Evolutionary conservation across 208 protist genomes (phyloP), one percentile per base, ranked within the genome.

Genomic region (Leishmania aethiopica): DNA sequence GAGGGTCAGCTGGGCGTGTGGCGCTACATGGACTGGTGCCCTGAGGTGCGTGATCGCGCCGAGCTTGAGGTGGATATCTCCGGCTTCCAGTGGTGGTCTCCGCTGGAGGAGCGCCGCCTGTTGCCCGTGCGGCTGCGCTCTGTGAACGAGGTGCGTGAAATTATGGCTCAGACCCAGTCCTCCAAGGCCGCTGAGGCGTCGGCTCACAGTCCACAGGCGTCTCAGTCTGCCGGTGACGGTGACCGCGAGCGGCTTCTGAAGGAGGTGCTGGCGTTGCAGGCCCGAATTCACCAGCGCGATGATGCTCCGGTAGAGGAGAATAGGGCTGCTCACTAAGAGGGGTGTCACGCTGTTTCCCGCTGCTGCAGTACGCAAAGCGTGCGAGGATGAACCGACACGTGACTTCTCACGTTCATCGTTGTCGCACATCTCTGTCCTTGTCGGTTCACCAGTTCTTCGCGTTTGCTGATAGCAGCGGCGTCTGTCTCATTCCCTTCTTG

Each of bases 21-120:
- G 93, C 93, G 96, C 73, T 98, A 97, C 91, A 94, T 97, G 89
- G 96, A 98, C 89, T 98, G 96, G 96, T 97, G 94, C 88, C 96
- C 96, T 42, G 96, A 98, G 84, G 94, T 97, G 37, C 93, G 96
- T 82, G 96, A 98, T 80, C 92, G 93, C 64, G 94, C 96, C 40
- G 96, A 98, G 87, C 87, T 98, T 72, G 93, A 97, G 84, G 90
- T 94, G 45, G 96, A 98, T 77, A 82, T 96, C 49, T 92, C 85
- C 51, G 93, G 94, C 67, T 96, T 90, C 90, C 93, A 97, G 84
- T 97, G 94, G 93, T 97, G 94, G 94, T 96, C 93, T 60, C 90
- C 91, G 6, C 83, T 93, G 71, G 94, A 97, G 85, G 93, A 96
- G 86, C 92, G 95, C 66, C 94, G 96, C 78, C 88, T 97, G 42